phyloP scores from a whole-genome alignment of 164 flowering plant species.

The Vitis rotundifolia region DNA sequence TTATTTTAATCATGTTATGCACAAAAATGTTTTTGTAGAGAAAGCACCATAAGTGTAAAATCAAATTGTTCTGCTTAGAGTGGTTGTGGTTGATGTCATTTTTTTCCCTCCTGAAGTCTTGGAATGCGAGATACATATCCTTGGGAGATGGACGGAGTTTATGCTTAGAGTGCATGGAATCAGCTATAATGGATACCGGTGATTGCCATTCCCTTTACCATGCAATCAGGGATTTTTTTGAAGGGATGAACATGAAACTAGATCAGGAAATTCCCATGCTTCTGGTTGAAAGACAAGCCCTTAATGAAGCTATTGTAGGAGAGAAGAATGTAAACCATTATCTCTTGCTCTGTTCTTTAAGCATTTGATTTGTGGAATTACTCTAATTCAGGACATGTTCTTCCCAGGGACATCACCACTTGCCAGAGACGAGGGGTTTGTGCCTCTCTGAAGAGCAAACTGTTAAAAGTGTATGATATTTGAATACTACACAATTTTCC shows the following conservation, averaged over 20 bases:
- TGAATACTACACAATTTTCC: background rate
- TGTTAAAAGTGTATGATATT: slow-evolving; percentile 73
- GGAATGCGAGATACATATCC: slow-evolving; percentile 63
- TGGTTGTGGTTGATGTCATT: background rate
- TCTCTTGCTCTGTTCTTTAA: background rate
- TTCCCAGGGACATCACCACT: slow-evolving; percentile 85
- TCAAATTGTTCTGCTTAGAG: background rate
- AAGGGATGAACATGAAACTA: slow-evolving; percentile 94
- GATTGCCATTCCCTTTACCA: slow-evolving; percentile 92
- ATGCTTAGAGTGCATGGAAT: slow-evolving; percentile 93
- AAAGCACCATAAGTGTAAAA: background rate
- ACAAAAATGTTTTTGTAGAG: background rate
- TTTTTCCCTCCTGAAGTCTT: slow-evolving; percentile 39
- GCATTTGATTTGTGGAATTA: background rate
- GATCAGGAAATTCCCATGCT: slow-evolving; percentile 95
- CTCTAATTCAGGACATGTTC: slow-evolving; percentile 8
- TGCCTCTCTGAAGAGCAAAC: slow-evolving; percentile 99
- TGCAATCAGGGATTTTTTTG: slow-evolving; percentile 83
- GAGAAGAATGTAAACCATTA: slow-evolving; percentile 70
- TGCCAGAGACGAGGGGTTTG: slow-evolving; percentile 98
- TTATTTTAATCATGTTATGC: no score
- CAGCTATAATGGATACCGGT: slow-evolving; percentile 93
- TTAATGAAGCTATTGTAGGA: slow-evolving; percentile 91
- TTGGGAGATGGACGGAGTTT: slow-evolving; percentile 86
- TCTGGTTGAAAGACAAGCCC: slow-evolving; percentile 90